These are phyloP conservation scores for Coleophoma eucalyptorum DNA, from an alignment of 2,329 filamentous ascomycete species.

Conservation along the genomic window DNA sequence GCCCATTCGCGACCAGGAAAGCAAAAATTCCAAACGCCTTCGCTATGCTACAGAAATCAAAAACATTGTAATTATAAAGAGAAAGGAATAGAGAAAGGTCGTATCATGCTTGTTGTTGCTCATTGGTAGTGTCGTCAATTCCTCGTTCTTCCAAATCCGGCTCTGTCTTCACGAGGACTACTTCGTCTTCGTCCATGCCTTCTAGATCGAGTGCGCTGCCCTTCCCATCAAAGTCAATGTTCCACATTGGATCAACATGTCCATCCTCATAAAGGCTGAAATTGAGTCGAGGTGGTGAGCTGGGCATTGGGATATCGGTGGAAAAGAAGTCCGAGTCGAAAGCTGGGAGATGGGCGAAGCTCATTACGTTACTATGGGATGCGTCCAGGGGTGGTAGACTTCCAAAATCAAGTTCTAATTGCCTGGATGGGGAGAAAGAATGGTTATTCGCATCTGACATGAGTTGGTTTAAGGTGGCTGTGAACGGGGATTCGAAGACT, in stretches of 20 bases:
- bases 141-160: neutral
- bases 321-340: conserved; percentile 35
- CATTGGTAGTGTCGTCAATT: too few relatives aligned
- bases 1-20: too few relatives aligned
- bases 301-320: conserved; percentile 40
- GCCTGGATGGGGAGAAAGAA: conserved; percentile 17
- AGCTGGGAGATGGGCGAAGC: conserved; percentile 19
- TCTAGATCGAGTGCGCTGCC: neutral
- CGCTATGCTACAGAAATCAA: too few relatives aligned
- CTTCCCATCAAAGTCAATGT: conserved; percentile 11
- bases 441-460: conserved; percentile 25
- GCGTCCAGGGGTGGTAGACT: conserved; percentile 22
- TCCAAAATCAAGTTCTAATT: conserved; percentile 27
- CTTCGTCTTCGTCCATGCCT: neutral
- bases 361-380: conserved; percentile 10
- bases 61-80: too few relatives aligned
- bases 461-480: conserved; percentile 25
- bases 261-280: conserved; percentile 29
- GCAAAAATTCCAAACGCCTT: too few relatives aligned
- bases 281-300: conserved; percentile 33
- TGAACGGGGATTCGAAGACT: conserved; percentile 30
- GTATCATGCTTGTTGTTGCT: too few relatives aligned
- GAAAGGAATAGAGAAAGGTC: too few relatives aligned
- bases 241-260: conserved; percentile 22
- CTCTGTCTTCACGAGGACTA: conserved; percentile 17